Conservation (phyloP, 371 early-diverging fungal genomes). For the Mucor irregularis region DNA sequence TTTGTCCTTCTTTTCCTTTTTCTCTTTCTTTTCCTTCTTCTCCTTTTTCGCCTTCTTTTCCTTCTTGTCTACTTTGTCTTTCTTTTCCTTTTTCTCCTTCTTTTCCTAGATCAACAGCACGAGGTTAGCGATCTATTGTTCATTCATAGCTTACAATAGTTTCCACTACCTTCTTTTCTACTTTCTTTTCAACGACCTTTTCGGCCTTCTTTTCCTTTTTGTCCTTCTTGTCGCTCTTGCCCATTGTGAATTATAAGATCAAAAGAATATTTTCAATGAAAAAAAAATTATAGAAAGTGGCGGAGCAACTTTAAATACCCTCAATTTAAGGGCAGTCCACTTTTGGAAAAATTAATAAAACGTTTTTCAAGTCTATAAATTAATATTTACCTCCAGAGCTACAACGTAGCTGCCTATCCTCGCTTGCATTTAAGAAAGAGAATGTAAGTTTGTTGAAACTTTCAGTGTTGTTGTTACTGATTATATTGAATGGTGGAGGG, state of each 20-base stretch:
- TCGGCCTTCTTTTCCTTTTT: slow-evolving; percentile 1
- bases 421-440: too few relatives aligned
- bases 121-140: background rate
- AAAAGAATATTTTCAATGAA: background rate
- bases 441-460: too few relatives aligned
- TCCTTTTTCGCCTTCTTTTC: slow-evolving; percentile 6
- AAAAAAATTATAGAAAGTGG: background rate
- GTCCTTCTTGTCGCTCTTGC: slow-evolving; percentile 13
- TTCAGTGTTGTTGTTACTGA: too few relatives aligned
- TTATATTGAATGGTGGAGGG: too few relatives aligned
- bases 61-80: background rate
- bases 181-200: background rate
- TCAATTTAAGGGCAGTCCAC: too few relatives aligned
- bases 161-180: slow-evolving; percentile 1
- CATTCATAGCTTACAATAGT: background rate
- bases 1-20: slow-evolving; percentile 17
- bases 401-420: too few relatives aligned
- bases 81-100: slow-evolving; percentile 13
- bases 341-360: too few relatives aligned
- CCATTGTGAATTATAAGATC: background rate
- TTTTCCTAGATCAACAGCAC: background rate
- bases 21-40: slow-evolving; percentile 5
- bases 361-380: too few relatives aligned
- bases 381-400: too few relatives aligned
- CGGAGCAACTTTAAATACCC: too few relatives aligned